These are phyloP conservation scores for Tricholoma terreum DNA, from an alignment of 768 basidiomycete genomes.

Conservation along the genomic window DNA sequence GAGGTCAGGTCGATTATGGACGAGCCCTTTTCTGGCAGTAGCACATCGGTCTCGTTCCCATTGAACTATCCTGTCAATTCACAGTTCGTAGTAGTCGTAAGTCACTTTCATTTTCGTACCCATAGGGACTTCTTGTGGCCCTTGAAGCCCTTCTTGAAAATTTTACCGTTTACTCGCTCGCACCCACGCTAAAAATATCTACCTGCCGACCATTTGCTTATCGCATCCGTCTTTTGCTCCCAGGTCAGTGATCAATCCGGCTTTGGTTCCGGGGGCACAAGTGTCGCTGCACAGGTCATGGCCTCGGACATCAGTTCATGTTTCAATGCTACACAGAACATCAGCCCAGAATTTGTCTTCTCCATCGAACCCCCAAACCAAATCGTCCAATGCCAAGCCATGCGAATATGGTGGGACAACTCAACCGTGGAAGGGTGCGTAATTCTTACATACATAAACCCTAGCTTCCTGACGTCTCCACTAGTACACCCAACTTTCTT, in stretches of 20 bases:
- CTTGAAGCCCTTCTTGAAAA: not conserved
- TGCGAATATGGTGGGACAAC: conserved; percentile 65
- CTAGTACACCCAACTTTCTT: conserved; percentile 57
- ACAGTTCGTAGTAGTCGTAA: conserved; percentile 74
- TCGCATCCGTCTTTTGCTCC: conserved; percentile 3
- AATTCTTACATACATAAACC: not conserved
- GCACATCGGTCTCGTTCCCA: conserved; percentile 46
- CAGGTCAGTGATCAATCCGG: conserved; percentile 58
- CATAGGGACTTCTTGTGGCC: not conserved
- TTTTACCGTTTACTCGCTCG: not conserved
- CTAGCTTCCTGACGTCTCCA: not conserved
- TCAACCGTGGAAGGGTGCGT: conserved; percentile 51
- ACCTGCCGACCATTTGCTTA: not conserved
- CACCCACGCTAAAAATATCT: not conserved
- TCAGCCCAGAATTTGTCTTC: conserved; percentile 56
- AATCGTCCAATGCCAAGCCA: conserved; percentile 60
- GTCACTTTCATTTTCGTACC: conserved; percentile 26
- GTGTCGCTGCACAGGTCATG: conserved; percentile 56
- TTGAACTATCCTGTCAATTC: conserved; percentile 65
- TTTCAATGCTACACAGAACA: conserved; percentile 47
- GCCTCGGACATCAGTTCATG: conserved; percentile 54
- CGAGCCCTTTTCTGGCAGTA: conserved; percentile 44
- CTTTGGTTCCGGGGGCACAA: conserved; percentile 76
- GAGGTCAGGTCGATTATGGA: conserved; percentile 64
- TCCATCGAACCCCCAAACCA: conserved; percentile 59